Base-by-base conservation (phyloP, 192 early-diverging fungal genomes). In the Chytriomyces hyalinus region DNA sequence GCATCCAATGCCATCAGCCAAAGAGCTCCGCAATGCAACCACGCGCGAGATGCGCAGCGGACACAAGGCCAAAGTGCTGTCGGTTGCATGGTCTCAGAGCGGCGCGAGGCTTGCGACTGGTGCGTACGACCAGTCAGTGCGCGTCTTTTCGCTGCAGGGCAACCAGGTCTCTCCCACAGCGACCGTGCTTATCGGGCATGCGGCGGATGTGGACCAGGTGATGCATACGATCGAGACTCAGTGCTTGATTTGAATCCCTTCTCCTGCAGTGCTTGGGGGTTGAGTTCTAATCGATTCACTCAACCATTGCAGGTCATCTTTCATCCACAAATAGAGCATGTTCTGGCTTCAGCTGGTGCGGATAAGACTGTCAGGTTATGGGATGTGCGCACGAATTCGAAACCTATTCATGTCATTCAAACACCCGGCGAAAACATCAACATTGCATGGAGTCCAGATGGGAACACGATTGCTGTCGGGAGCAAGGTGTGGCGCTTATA, bases 381-480 rank as follows among this genome's bases (percentile, higher is more conserved):
- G 94, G 94, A 95, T 81, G 84, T 92, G 49, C 81, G 93, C 67
- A 24, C 72, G 86, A 84, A 91, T 24, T 84, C 83, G 7, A 87
- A 88, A 60, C 87, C 75, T 67, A 87, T 83, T 3, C 84, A 86
- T 11, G 82, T 84, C 22, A 84, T 94, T 5, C 74, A 83, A 43
- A 95, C 94, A 5, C 81, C 70, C 3, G 94, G 94, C 5, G 92
- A 95, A 77, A 94, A 94, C 80, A 94, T 95, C 80, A 95, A 95
- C 80, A 87, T 94, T 36, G 89, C 87, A 50, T 95, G 94, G 94
- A 90, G 90, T 70, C 91, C 92, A 2, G 89, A 94, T 69, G 94
- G 93, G 7, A 83, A 85, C 43, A 80, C 83, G 59, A 91, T 95
- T 65, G 93, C 94, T 22, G 93, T 95, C 5, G 94, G 94, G 5